Evolutionary conservation across 176 grass and related monocot genomes (phyloP).

Genomic region (Juncus inflexus): DNA sequence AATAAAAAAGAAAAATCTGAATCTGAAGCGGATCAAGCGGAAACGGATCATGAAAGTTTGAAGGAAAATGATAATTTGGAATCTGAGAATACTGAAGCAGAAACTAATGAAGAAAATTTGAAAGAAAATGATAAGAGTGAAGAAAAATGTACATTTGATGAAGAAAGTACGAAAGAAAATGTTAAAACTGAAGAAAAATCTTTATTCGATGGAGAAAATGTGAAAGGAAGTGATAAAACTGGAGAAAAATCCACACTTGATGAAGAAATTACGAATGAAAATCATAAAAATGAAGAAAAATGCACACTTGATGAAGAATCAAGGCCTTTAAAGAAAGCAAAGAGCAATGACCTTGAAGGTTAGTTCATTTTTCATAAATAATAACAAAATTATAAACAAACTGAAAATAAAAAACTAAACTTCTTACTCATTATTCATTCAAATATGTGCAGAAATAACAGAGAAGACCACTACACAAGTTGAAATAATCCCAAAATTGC

Average conservation of each 20-base stretch:
- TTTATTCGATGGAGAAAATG: slow-evolving; percentile 8
- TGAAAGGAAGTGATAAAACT: no score
- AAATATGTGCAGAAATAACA: slow-evolving; percentile 39
- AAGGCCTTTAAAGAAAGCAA: slow-evolving; percentile 76
- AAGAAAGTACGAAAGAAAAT: slow-evolving; percentile 25
- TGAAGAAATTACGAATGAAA: no score
- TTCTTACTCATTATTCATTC: slow-evolving; percentile 39
- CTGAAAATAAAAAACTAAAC: slow-evolving; percentile 28
- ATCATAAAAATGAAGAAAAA: slow-evolving; percentile 25
- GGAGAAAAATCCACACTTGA: neutral
- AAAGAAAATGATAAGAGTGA: slow-evolving; percentile 23
- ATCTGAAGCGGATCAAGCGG: slow-evolving; percentile 23
- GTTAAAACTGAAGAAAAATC: slow-evolving; percentile 28
- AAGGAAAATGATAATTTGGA: neutral
- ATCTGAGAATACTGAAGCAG: neutral
- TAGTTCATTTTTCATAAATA: no score
- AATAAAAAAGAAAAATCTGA: slow-evolving; percentile 40
- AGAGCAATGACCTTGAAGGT: slow-evolving; percentile 32
- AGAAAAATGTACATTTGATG: slow-evolving; percentile 26
- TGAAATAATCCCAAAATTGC: slow-evolving; percentile 40
- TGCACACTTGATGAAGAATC: slow-evolving; percentile 29
- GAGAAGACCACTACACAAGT: slow-evolving; percentile 40
- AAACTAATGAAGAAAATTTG: slow-evolving; percentile 6
- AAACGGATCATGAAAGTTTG: neutral
- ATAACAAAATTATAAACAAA: no score